Evolutionary conservation across 73 alveolate genomes (phyloP).

Genomic region (Tetrahymena thermophila): DNA sequence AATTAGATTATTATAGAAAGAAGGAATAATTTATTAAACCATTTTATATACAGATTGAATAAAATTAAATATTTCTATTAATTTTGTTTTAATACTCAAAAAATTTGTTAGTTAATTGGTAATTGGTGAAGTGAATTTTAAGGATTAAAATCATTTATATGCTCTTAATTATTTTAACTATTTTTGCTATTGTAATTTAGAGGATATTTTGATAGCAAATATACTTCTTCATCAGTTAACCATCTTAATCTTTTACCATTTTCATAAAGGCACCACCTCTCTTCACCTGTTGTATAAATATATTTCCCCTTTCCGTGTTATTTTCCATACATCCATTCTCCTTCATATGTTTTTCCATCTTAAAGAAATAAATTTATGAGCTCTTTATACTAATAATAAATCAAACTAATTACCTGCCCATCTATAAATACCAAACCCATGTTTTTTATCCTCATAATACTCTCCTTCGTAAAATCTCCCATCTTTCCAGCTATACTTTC

Average conservation of each 20-base stretch:
- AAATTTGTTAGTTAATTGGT: neutral
- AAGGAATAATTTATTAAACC: neutral
- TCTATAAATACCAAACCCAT: conserved; percentile 26
- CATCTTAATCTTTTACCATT: conserved; percentile 31
- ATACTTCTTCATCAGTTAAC: neutral
- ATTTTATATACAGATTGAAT: neutral
- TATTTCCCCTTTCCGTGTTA: conserved; percentile 29
- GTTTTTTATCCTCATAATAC: conserved; percentile 25
- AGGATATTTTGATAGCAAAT: neutral
- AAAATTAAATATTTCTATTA: neutral
- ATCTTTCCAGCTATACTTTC: conserved; percentile 37
- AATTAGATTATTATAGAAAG: neutral
- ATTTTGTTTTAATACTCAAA: neutral
- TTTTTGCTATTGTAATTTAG: neutral
- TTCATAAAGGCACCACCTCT: conserved; percentile 6
- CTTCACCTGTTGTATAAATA: conserved; percentile 23
- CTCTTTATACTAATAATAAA: neutral
- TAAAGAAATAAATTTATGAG: neutral
- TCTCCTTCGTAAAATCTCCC: conserved; percentile 41
- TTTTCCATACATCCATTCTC: conserved; percentile 40
- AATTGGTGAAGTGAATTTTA: neutral
- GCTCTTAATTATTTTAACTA: neutral
- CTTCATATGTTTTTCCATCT: conserved; percentile 42
- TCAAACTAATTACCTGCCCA: conserved; percentile 14
- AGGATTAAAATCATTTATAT: neutral